Percentiles rank a stretch among this genome's conserved stretches.
These are phyloP conservation scores for Penicillium fuscoglaucum DNA, from an alignment of 2,329 filamentous ascomycete species.

Conservation along the genomic window DNA sequence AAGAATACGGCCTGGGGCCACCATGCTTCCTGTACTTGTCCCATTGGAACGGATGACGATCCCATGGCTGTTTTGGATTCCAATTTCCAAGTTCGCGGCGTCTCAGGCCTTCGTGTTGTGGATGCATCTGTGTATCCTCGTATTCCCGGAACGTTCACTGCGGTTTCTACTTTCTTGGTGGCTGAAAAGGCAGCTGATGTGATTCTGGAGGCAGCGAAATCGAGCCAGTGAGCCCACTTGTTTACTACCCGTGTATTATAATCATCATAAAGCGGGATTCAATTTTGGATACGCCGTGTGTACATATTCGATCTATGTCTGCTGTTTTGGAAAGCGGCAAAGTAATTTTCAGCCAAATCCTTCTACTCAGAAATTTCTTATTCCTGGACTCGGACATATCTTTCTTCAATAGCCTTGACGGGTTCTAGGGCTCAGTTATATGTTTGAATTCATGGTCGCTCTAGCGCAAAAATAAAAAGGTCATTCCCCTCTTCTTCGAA, in stretches of 20 bases:
- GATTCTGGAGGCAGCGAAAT: constrained; percentile 40
- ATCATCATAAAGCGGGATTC: not conserved
- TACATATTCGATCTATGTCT: not conserved
- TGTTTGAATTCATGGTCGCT: not conserved
- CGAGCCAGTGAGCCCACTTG: not conserved
- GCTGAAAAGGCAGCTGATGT: constrained; percentile 63
- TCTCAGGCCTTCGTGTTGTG: constrained; percentile 59
- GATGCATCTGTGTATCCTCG: constrained; percentile 61
- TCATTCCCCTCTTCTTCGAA: constrained; percentile 12
- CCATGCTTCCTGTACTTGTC: constrained; percentile 57
- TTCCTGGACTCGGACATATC: no score
- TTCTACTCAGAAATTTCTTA: no score
- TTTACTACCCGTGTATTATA: not conserved
- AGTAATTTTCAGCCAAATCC: not conserved
- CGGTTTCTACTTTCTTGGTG: constrained; percentile 56
- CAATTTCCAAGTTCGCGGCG: constrained; percentile 58
- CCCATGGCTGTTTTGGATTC: constrained; percentile 57
- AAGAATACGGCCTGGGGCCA: constrained; percentile 57
- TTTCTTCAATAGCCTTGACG: not conserved
- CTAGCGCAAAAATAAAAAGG: constrained; percentile 17
- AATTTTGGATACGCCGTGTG: not conserved
- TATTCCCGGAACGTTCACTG: constrained; percentile 57
- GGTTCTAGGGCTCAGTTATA: not conserved
- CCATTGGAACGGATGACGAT: constrained; percentile 58
- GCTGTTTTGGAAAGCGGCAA: not conserved